Percentiles rank a stretch among this genome's conserved stretches.
These are phyloP conservation scores for Penicillium coffeae DNA, from an alignment of 495 filamentous ascomycete species.

Conservation along the genomic window DNA sequence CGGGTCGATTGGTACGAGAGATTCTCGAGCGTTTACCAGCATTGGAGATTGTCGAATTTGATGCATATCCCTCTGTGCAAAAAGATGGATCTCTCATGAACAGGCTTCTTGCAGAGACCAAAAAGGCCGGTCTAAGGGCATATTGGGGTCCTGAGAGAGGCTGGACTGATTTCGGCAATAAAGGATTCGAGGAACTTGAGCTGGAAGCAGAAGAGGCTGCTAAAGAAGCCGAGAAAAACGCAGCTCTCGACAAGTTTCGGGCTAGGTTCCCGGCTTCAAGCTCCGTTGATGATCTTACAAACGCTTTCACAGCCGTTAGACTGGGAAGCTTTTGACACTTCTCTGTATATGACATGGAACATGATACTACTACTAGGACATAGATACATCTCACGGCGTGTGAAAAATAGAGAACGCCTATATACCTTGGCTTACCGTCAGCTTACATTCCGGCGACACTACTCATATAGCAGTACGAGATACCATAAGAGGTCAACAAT, in stretches of 20 bases:
- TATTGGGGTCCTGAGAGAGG: conserved; percentile 68
- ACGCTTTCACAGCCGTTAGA: not conserved
- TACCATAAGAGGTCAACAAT: not conserved
- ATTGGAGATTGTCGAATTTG: conserved; percentile 65
- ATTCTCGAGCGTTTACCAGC: conserved; percentile 58
- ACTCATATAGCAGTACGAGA: not conserved
- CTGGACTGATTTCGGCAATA: conserved; percentile 48
- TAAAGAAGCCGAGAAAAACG: conserved; percentile 8
- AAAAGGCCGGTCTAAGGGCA: conserved; percentile 48
- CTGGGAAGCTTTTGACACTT: not conserved
- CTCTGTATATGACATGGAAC: not conserved
- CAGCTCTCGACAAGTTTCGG: conserved; percentile 12
- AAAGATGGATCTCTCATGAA: conserved; percentile 66
- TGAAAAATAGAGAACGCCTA: too few relatives aligned
- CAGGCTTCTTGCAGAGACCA: conserved; percentile 57
- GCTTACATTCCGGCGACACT: not conserved
- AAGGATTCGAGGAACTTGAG: conserved; percentile 5
- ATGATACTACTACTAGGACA: not conserved
- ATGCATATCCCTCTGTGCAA: conserved; percentile 68
- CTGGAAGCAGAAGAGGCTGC: conserved; percentile 8
- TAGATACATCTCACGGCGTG: not conserved
- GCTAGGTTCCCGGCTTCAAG: not conserved
- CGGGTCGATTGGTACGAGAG: conserved; percentile 50
- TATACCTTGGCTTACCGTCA: too few relatives aligned
- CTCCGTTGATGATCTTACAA: not conserved